These are phyloP conservation scores for Russula lepida DNA, from an alignment of 768 basidiomycete species.

Conservation along the genomic window DNA sequence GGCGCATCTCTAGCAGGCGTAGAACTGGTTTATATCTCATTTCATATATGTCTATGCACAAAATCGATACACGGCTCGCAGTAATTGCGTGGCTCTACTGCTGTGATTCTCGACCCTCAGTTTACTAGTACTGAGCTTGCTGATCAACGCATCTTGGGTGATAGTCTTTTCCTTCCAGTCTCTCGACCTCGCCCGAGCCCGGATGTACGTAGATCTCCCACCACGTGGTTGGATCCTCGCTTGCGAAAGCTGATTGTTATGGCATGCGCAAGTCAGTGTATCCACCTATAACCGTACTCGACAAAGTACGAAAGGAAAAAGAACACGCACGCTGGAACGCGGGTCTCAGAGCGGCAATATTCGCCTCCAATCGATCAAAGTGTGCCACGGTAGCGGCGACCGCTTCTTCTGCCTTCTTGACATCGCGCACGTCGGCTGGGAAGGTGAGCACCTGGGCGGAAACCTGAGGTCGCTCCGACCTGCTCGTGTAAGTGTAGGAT, in stretches of 20 bases:
- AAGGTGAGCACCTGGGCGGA: not conserved
- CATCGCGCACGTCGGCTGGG: not conserved
- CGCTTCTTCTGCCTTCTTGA: not conserved
- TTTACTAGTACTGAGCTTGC: constrained; percentile 2
- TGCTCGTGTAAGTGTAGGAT: too few relatives aligned
- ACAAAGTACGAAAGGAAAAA: too few relatives aligned
- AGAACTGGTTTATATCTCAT: not conserved
- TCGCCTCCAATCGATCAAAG: not conserved
- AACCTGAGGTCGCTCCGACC: too few relatives aligned
- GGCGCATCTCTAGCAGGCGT: not conserved
- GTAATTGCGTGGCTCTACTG: not conserved
- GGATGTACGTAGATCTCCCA: constrained; percentile 11
- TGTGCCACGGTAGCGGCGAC: not conserved
- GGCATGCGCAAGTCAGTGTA: too few relatives aligned
- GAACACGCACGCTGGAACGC: not conserved
- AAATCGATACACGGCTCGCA: not conserved
- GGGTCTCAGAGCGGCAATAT: not conserved
- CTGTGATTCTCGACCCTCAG: not conserved
- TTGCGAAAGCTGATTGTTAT: not conserved
- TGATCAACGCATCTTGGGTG: not conserved
- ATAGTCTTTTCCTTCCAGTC: constrained; percentile 9
- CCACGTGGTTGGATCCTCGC: constrained; percentile 6
- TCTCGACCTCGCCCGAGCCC: constrained; percentile 11
- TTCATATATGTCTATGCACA: not conserved
- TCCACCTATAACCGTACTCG: too few relatives aligned